Percentiles rank a stretch among this genome's conserved stretches.
Conservation (phyloP, 176 grass and related monocot species). For the Oryza rufipogon region DNA sequence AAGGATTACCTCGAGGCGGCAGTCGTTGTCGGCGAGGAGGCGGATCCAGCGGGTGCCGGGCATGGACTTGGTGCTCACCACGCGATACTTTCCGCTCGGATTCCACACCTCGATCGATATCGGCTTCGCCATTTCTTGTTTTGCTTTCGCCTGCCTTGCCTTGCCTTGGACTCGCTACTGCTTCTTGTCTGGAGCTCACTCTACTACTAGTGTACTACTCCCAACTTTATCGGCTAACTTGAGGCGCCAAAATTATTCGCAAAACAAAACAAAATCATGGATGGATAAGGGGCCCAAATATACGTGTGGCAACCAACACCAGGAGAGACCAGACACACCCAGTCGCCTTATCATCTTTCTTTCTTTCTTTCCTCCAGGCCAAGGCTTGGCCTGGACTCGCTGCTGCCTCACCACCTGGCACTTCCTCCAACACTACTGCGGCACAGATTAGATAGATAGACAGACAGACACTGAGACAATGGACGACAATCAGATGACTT, state of each 20-base stretch:
- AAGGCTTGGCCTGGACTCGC: too few relatives aligned
- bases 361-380: background rate
- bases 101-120: constrained; percentile 94
- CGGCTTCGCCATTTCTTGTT: constrained; percentile 61
- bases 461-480: background rate
- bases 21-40: constrained; percentile 87
- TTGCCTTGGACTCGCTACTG: too few relatives aligned
- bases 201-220: too few relatives aligned
- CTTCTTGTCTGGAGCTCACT: too few relatives aligned
- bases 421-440: background rate
- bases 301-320: background rate
- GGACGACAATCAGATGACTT: background rate
- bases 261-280: background rate
- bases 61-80: constrained; percentile 97
- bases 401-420: background rate
- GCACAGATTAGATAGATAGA: background rate
- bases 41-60: constrained; percentile 88
- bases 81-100: constrained; percentile 78
- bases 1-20: constrained; percentile 61
- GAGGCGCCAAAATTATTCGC: background rate
- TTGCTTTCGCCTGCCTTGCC: too few relatives aligned
- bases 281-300: background rate
- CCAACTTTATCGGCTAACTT: background rate
- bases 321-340: background rate
- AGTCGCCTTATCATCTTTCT: background rate